Conservation (phyloP, 768 basidiomycete genomes). For the Pulveroboletus ravenelii region DNA sequence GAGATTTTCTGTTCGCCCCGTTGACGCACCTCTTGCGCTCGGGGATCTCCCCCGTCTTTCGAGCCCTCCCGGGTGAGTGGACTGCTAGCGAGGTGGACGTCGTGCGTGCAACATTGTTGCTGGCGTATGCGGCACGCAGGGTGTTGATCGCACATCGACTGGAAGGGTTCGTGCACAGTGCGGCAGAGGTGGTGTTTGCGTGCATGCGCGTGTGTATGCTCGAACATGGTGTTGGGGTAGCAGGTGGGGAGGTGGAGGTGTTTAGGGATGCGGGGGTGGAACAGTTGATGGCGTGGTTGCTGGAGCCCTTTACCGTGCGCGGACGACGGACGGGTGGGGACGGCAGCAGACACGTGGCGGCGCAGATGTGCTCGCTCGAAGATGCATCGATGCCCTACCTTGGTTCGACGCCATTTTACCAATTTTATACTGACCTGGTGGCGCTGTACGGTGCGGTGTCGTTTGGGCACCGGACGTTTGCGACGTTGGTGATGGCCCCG, state of each 20-base stretch:
- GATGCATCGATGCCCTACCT: conserved; percentile 53
- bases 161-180: conserved; percentile 24
- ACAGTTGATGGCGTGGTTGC: conserved; percentile 52
- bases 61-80: conserved; percentile 64
- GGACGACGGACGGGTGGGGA: background rate
- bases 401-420: conserved; percentile 77
- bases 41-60: conserved; percentile 66
- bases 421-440: conserved; percentile 89
- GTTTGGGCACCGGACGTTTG: conserved; percentile 76
- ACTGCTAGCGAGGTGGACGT: conserved; percentile 76
- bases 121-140: conserved; percentile 50
- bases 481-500: conserved; percentile 69
- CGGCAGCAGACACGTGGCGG: background rate
- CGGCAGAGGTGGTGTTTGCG: conserved; percentile 49
- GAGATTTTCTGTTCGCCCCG: conserved; percentile 67
- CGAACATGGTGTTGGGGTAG: conserved; percentile 59
- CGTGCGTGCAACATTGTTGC: conserved; percentile 59
- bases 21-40: conserved; percentile 80
- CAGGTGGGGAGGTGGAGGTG: conserved; percentile 48
- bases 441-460: conserved; percentile 89
- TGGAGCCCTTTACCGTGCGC: conserved; percentile 49
- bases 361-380: conserved; percentile 46
- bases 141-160: conserved; percentile 42
- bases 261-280: conserved; percentile 72
- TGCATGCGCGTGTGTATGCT: conserved; percentile 97